phyloP scores from a whole-genome alignment of 2,329 filamentous ascomycete genomes.

The Alternaria sp. region DNA sequence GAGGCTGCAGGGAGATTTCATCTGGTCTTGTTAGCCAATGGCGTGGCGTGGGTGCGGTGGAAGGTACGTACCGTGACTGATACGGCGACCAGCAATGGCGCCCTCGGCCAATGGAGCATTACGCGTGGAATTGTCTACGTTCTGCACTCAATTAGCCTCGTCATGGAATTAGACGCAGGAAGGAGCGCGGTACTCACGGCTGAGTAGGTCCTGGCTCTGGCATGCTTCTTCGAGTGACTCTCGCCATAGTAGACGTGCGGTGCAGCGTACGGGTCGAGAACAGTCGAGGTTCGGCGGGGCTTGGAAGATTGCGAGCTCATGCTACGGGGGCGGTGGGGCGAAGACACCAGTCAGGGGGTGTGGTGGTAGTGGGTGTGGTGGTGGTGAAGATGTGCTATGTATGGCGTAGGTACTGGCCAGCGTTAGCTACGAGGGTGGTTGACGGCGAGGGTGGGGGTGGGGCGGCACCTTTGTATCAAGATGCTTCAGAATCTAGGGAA shows the following conservation, averaged over 20 bases:
- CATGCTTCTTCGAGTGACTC: conserved; percentile 54
- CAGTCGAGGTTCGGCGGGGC: conserved; percentile 50
- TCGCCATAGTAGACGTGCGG: conserved; percentile 67
- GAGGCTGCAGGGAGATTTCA: conserved; percentile 71
- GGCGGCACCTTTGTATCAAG: conserved; percentile 22
- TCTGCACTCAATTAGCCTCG: conserved; percentile 28
- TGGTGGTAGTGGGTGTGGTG: neutral
- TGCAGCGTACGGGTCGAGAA: conserved; percentile 63
- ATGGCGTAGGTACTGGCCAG: conserved; percentile 21
- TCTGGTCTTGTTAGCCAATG: conserved; percentile 60
- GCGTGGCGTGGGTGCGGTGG: neutral
- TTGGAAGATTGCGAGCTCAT: conserved; percentile 51
- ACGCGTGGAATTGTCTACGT: conserved; percentile 39
- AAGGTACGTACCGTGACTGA: conserved; percentile 45
- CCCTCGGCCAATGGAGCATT: conserved; percentile 38
- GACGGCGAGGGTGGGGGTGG: conserved; percentile 15
- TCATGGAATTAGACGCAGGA: neutral
- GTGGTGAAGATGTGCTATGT: conserved; percentile 29
- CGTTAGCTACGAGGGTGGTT: conserved; percentile 12
- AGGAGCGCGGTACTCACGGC: conserved; percentile 53
- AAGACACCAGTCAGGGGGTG: conserved; percentile 17
- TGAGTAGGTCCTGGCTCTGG: conserved; percentile 61
- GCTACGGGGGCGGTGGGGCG: conserved; percentile 37
- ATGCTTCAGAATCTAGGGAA: conserved; percentile 15
- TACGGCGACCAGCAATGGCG: conserved; percentile 41